Percentiles rank a stretch among this genome's conserved stretches.
phyloP scores from a whole-genome alignment of 139 green algal genomes.

The Coelastrella sp. region DNA sequence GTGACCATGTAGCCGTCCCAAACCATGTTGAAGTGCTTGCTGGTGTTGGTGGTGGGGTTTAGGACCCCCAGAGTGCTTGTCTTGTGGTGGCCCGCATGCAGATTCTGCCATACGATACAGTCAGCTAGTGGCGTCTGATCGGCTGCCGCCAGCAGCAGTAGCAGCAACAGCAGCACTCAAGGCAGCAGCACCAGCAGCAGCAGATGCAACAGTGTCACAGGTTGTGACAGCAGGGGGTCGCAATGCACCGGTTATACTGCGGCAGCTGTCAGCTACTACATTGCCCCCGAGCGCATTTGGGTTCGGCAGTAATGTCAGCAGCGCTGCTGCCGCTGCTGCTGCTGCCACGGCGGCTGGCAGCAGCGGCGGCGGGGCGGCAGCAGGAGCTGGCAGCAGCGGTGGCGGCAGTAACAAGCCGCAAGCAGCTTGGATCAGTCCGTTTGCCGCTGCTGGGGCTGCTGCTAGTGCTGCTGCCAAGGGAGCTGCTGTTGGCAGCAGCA shows the following conservation, averaged over 20 bases:
- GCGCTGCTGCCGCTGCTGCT: constrained; percentile 7
- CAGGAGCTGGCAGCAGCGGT: neutral
- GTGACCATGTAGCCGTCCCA: too few species aligned
- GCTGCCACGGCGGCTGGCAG: neutral
- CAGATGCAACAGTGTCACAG: neutral
- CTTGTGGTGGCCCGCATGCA: neutral
- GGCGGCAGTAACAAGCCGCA: neutral
- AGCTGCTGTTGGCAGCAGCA: constrained; percentile 5
- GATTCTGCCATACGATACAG: constrained; percentile 31
- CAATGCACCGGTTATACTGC: constrained; percentile 26
- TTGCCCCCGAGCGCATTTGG: constrained; percentile 26
- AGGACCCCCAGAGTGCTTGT: too few species aligned
- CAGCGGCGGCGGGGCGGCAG: constrained; percentile 15
- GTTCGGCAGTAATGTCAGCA: constrained; percentile 41
- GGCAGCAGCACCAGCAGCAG: neutral
- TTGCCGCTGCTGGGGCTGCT: constrained; percentile 20
- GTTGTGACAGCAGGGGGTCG: constrained; percentile 4
- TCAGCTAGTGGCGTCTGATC: neutral
- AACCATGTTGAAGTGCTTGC: too few species aligned
- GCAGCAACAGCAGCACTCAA: constrained; percentile 24
- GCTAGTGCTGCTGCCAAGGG: neutral
- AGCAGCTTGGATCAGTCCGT: neutral
- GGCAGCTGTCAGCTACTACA: constrained; percentile 38
- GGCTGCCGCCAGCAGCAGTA: neutral
- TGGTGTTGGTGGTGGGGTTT: too few species aligned